These are phyloP conservation scores for Lenwebbia sp. DNA, from an alignment of 345 rosid genomes.

Conservation along the genomic window DNA sequence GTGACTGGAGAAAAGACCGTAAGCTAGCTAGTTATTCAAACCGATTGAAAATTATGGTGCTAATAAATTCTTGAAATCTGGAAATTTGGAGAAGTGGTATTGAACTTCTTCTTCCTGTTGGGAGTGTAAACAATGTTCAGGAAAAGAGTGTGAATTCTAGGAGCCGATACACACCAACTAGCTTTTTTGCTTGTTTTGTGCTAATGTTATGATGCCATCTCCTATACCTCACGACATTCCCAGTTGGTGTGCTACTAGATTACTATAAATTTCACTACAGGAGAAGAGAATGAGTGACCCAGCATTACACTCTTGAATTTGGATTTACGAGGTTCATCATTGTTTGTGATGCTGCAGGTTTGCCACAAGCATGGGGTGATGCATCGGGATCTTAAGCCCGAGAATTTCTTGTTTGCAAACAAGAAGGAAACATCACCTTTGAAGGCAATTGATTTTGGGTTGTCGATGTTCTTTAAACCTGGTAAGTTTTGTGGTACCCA, in stretches of 20 bases:
- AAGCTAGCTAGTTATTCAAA: not conserved
- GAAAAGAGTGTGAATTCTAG: not conserved
- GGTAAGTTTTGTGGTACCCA: slow-evolving; percentile 31
- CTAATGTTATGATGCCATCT: not conserved
- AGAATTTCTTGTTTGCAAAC: slow-evolving; percentile 85
- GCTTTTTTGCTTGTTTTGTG: not conserved
- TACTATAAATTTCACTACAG: not conserved
- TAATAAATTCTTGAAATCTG: not conserved
- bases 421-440: slow-evolving; percentile 78
- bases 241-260: not conserved
- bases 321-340: not conserved
- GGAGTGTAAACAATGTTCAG: not conserved
- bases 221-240: not conserved
- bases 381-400: slow-evolving; percentile 91
- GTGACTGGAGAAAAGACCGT: not conserved
- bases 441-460: slow-evolving; percentile 92
- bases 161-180: not conserved
- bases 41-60: not conserved
- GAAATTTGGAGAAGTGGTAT: not conserved
- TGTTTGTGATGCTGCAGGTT: slow-evolving; percentile 30
- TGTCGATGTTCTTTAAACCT: slow-evolving; percentile 91
- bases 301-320: not conserved
- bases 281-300: not conserved
- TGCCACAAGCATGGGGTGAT: slow-evolving; percentile 92
- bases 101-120: not conserved